Evolutionary conservation across 108 stramenopile genomes (phyloP).

Genomic region (Nitzschia inconspicua): DNA sequence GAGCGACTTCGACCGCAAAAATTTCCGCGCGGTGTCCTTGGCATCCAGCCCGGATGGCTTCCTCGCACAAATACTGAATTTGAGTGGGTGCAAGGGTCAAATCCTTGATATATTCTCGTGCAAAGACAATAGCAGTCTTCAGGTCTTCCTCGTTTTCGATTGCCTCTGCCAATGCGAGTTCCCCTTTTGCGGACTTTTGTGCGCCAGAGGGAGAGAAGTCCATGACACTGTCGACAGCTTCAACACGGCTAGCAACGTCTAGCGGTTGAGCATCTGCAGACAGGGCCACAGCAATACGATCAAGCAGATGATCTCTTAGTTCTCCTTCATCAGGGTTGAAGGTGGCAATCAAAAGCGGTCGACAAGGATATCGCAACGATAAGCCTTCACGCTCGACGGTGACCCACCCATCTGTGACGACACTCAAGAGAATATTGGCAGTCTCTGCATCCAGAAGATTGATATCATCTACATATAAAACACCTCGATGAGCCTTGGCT

Average conservation of each 20-base stretch:
- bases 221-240: slow-evolving; percentile 83
- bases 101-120: slow-evolving; percentile 88
- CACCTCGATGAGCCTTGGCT: slow-evolving; percentile 93
- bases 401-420: slow-evolving; percentile 89
- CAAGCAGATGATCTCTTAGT: slow-evolving; percentile 91
- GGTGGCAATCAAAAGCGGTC: slow-evolving; percentile 90
- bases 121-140: slow-evolving; percentile 91
- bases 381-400: slow-evolving; percentile 95
- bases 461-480: slow-evolving; percentile 96
- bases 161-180: slow-evolving; percentile 57
- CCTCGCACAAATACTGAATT: slow-evolving; percentile 94
- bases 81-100: slow-evolving; percentile 79
- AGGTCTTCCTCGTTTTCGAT: slow-evolving; percentile 90
- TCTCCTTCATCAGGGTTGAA: slow-evolving; percentile 99
- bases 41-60: slow-evolving; percentile 92
- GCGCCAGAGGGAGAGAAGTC: slow-evolving; percentile 63
- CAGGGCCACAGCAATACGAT: slow-evolving; percentile 90
- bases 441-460: slow-evolving; percentile 94
- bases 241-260: slow-evolving; percentile 72
- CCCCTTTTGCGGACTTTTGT: slow-evolving; percentile 61
- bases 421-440: slow-evolving; percentile 88
- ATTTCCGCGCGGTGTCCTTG: slow-evolving; percentile 97
- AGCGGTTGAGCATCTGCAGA: slow-evolving; percentile 85
- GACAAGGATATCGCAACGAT: slow-evolving; percentile 87
- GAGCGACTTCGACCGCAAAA: slow-evolving; percentile 89